phyloP scores from a whole-genome alignment of 768 basidiomycete genomes.

The Collybia nuda region DNA sequence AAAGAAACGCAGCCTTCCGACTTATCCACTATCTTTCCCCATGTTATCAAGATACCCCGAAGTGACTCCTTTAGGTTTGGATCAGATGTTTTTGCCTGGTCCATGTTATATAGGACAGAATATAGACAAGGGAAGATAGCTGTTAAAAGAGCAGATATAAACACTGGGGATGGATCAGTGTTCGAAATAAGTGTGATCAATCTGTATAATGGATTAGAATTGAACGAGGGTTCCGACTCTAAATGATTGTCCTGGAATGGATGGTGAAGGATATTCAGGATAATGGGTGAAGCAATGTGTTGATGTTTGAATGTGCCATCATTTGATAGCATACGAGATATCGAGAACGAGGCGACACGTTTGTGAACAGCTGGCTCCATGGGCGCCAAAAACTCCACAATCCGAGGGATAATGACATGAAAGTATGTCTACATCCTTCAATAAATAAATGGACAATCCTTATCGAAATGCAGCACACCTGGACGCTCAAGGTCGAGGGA shows the following conservation, averaged over 20 bases:
- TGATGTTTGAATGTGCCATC: conserved; percentile 26
- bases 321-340: conserved; percentile 61
- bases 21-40: conserved; percentile 66
- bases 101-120: conserved; percentile 55
- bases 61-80: conserved; percentile 61
- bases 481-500: conserved; percentile 51
- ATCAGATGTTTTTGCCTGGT: conserved; percentile 58
- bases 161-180: conserved; percentile 73
- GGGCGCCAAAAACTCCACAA: conserved; percentile 50
- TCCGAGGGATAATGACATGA: conserved; percentile 47
- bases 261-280: conserved; percentile 51
- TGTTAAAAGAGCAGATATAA: conserved; percentile 62
- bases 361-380: conserved; percentile 43
- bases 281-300: conserved; percentile 29
- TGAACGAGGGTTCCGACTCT: conserved; percentile 1
- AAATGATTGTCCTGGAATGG: conserved; percentile 38
- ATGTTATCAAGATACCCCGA: conserved; percentile 62
- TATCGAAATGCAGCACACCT: conserved; percentile 41
- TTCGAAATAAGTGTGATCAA: conserved; percentile 65
- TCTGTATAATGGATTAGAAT: conserved; percentile 41
- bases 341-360: conserved; percentile 64
- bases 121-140: conserved; percentile 72
- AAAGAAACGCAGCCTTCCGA: conserved; percentile 54
- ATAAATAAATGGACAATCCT: neutral
- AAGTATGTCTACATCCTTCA: conserved; percentile 57